Conservation (phyloP, 257 asterid genomes). For the Craterostigma plantagineum region DNA sequence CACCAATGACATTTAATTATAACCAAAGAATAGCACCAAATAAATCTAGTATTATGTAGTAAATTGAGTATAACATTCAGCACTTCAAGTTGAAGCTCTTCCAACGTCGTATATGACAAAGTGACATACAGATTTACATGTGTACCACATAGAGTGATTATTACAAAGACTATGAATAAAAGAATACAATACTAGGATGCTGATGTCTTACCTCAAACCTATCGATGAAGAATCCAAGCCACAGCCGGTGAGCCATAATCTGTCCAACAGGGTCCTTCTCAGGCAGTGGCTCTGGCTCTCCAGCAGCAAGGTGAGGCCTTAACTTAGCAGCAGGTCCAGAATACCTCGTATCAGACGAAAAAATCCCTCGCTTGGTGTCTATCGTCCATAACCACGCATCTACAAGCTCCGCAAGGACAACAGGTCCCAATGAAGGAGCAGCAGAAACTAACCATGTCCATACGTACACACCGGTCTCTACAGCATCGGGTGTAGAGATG, state of each 20-base stretch:
- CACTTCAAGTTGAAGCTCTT: slow-evolving; percentile 7
- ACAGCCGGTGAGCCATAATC: slow-evolving; percentile 83
- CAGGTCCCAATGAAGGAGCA: slow-evolving; percentile 90
- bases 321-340: slow-evolving; percentile 91
- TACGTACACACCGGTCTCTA: slow-evolving; percentile 88
- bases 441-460: slow-evolving; percentile 99
- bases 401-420: slow-evolving; percentile 93
- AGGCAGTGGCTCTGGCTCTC: slow-evolving; percentile 77
- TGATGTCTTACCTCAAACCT: slow-evolving; percentile 72
- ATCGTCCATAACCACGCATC: slow-evolving; percentile 99
- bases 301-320: slow-evolving; percentile 95
- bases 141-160: no score
- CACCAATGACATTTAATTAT: no score
- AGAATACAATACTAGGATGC: slow-evolving; percentile 7
- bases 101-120: slow-evolving; percentile 4
- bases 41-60: no score
- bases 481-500: slow-evolving; percentile 81
- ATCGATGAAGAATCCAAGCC: slow-evolving; percentile 95
- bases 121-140: neutral
- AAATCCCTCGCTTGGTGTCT: slow-evolving; percentile 93
- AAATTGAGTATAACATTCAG: neutral
- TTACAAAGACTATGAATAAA: slow-evolving; percentile 1
- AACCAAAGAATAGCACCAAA: no score
- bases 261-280: slow-evolving; percentile 85
- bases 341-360: slow-evolving; percentile 67